Conservation (phyloP, 805 yeast genomes). For the Pichia manshurica region DNA sequence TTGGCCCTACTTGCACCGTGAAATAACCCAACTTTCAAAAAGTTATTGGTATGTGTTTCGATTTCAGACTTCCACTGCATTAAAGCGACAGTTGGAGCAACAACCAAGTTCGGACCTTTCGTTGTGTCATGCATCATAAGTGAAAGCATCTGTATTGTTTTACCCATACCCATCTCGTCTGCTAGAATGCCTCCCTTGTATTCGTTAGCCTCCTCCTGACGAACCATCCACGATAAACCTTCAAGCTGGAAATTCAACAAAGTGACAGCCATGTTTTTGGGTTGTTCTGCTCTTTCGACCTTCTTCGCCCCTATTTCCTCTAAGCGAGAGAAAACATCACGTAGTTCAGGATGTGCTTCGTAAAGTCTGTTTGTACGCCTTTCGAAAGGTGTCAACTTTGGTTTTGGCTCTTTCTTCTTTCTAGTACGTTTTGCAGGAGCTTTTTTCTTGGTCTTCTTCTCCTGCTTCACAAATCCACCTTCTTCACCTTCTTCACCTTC, state of each 20-base stretch:
- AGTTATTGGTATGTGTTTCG: slow-evolving; percentile 71
- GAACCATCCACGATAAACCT: slow-evolving; percentile 83
- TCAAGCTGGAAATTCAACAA: slow-evolving; percentile 89
- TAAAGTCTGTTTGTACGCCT: slow-evolving; percentile 63
- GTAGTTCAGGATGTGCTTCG: slow-evolving; percentile 73
- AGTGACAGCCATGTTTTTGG: slow-evolving; percentile 65
- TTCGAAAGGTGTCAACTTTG: slow-evolving; percentile 62
- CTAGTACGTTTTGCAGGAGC: slow-evolving; percentile 16
- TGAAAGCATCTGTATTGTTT: slow-evolving; percentile 93
- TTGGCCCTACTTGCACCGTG: slow-evolving; percentile 82
- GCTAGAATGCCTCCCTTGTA: slow-evolving; percentile 91
- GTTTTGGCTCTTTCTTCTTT: slow-evolving; percentile 31
- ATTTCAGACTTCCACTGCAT: slow-evolving; percentile 98
- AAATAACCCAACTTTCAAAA: slow-evolving; percentile 60
- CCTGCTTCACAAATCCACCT: slow-evolving; percentile 27
- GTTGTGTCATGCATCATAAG: slow-evolving; percentile 64
- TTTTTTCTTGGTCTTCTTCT: background rate
- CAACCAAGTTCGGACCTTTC: slow-evolving; percentile 75
- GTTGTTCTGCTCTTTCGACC: slow-evolving; percentile 63
- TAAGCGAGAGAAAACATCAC: slow-evolving; percentile 63
- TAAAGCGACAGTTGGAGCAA: slow-evolving; percentile 97
- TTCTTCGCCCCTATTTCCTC: slow-evolving; percentile 40
- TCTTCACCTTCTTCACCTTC: slow-evolving; percentile 34
- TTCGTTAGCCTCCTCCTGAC: slow-evolving; percentile 76
- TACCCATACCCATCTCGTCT: slow-evolving; percentile 99